phyloP scores from a whole-genome alignment of 2,329 filamentous ascomycete species.

The Ceratocystis alfenasii region DNA sequence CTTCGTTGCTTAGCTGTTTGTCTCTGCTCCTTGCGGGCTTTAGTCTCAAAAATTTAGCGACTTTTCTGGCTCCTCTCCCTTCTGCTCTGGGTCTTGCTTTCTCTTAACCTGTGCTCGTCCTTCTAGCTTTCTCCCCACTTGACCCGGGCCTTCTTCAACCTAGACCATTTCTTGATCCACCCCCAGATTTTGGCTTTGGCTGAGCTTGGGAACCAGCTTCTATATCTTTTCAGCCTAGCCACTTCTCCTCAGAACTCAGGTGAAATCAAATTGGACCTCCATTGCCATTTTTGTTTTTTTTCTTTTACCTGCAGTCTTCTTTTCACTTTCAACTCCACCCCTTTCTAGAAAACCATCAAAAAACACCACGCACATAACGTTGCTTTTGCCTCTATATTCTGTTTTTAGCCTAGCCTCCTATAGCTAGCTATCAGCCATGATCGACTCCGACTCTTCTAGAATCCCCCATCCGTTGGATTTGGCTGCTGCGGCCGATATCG shows the following conservation, averaged over 20 bases:
- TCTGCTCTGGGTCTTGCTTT: neutral
- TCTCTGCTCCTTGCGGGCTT: neutral
- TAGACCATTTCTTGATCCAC: slow-evolving; percentile 9
- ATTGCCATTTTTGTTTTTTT: neutral
- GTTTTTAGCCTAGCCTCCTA: neutral
- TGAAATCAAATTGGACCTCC: neutral
- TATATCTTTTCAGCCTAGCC: neutral
- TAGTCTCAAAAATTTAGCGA: neutral
- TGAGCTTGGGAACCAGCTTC: neutral
- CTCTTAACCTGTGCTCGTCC: neutral
- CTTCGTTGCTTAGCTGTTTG: neutral
- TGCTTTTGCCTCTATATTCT: neutral
- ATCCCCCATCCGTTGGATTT: slow-evolving; percentile 19
- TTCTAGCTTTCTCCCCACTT: slow-evolving; percentile 4
- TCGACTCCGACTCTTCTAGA: slow-evolving; percentile 10
- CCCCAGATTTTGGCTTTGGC: slow-evolving; percentile 13
- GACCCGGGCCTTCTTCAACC: slow-evolving; percentile 10
- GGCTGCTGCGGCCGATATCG: slow-evolving; percentile 10
- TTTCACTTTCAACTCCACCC: neutral
- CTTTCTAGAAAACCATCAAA: neutral
- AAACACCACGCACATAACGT: neutral
- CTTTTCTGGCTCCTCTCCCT: neutral
- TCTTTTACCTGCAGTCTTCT: neutral
- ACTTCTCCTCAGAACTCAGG: neutral
- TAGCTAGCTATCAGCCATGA: slow-evolving; percentile 1